These are phyloP conservation scores for Fusarium humuli DNA, from an alignment of 2,329 filamentous ascomycete species.

Conservation along the genomic window DNA sequence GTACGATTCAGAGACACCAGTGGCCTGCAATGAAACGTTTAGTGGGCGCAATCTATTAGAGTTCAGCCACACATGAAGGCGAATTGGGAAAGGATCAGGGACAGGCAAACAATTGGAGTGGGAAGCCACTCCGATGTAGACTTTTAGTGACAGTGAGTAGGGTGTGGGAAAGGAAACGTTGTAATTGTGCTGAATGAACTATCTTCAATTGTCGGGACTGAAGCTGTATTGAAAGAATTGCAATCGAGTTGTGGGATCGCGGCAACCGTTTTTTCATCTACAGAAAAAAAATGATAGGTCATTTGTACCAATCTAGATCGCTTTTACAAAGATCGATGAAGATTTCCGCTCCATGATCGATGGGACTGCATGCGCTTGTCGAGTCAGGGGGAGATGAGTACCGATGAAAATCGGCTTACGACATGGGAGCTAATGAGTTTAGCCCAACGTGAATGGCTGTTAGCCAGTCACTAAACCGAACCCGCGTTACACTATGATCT, in stretches of 20 bases:
- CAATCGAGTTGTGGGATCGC: neutral
- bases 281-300: neutral
- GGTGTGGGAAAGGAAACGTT: neutral
- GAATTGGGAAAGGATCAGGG: neutral
- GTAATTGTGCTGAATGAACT: neutral
- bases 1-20: neutral
- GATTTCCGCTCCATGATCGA: neutral
- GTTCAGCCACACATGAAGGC: neutral
- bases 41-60: neutral
- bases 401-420: neutral
- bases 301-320: neutral
- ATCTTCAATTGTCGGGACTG: neutral
- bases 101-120: neutral
- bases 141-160: too few species aligned
- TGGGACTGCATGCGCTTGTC: neutral
- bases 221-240: neutral
- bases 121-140: neutral
- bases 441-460: neutral
- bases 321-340: neutral
- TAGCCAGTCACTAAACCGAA: neutral
- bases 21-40: neutral
- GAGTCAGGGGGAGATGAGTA: neutral
- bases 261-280: neutral
- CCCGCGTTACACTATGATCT: neutral
- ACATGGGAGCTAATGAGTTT: neutral